Percentiles rank a stretch among this genome's conserved stretches.
phyloP scores from a whole-genome alignment of 2,329 filamentous ascomycete genomes.

The Pyricularia grisea region DNA sequence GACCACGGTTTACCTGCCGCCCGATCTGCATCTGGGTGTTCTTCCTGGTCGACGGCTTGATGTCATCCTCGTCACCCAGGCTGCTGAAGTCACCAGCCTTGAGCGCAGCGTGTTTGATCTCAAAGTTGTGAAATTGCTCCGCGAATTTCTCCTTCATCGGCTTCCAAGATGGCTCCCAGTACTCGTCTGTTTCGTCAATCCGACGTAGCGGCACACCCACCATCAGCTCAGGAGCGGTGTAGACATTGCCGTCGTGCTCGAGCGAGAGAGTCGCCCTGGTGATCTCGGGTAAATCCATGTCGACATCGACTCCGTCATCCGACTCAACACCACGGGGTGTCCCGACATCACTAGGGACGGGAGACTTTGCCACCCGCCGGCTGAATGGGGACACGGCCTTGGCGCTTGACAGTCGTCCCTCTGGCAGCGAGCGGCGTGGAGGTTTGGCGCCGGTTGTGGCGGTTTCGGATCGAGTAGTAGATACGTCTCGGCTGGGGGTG shows the following conservation, averaged over 20 bases:
- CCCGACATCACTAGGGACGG: neutral
- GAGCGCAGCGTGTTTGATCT: slow-evolving; percentile 27
- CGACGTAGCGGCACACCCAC: slow-evolving; percentile 42
- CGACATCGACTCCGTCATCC: slow-evolving; percentile 7
- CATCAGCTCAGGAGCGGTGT: slow-evolving; percentile 41
- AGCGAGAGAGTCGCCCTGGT: slow-evolving; percentile 34
- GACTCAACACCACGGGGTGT: neutral
- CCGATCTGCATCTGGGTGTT: slow-evolving; percentile 43
- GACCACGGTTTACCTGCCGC: slow-evolving; percentile 46
- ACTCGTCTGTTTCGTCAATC: slow-evolving; percentile 38
- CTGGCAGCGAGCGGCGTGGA: neutral
- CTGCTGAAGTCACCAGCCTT: neutral
- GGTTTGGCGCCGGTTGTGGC: neutral
- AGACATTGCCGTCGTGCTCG: slow-evolving; percentile 37
- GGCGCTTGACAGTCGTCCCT: neutral
- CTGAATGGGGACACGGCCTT: neutral
- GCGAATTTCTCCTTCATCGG: slow-evolving; percentile 32
- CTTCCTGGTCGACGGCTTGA: slow-evolving; percentile 20
- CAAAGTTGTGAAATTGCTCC: slow-evolving; percentile 35
- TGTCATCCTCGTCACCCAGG: slow-evolving; percentile 5
- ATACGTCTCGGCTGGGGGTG: neutral
- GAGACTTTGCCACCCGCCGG: slow-evolving; percentile 1
- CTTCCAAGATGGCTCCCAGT: slow-evolving; percentile 47
- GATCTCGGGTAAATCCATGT: slow-evolving; percentile 26
- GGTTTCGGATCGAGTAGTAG: neutral